Evolutionary conservation across 2,329 filamentous ascomycete species (phyloP), one percentile per base, ranked within the genome.

Genomic region (Incumbomyces delicatus): DNA sequence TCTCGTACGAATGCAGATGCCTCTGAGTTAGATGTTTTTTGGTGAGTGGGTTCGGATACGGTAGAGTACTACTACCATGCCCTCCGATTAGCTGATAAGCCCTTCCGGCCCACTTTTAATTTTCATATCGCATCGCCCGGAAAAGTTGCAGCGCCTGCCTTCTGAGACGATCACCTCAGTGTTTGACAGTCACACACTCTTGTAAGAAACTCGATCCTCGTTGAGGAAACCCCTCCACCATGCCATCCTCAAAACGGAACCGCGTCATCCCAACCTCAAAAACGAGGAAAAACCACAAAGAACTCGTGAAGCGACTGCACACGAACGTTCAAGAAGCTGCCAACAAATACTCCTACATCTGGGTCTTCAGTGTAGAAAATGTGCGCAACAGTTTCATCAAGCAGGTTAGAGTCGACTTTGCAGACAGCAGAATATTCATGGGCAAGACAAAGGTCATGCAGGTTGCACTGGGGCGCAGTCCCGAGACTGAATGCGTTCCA

Each of bases 361-460:
- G 94, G 70, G 86, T 95, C 63, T 94, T 98, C 66, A 78, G 78
- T 61, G 83, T 98, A 58, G 86, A 94, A 64, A 95, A 96, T 74
- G 95, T 95, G 87, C 87, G 92, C 66, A 98, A 98, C 73, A 94
- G 83, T 58, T 89, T 64, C 48, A 63, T 63, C 49, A 68, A 67
- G 53, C 62, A 63, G 3, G 61, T 65, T 32, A 49, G 56, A 27
- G 58, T 63, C 20, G 65, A 63, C 12, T 56, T 65, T 35, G 62
- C 60, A 41, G 61, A 55, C 47, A 60, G 44, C 44, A 48, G 89
- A 59, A 74, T 98, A 65, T 96, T 96, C 80, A 96, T 95, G 69
- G 92, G 90, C 71, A 98, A 96, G 74, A 96, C 90, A 50, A 96
- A 96, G 72, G 89, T 98, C 66, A 96, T 96, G 88, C 82, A 86